phyloP scores from a whole-genome alignment of 148 eudicot species.

The Rheum nobile region DNA sequence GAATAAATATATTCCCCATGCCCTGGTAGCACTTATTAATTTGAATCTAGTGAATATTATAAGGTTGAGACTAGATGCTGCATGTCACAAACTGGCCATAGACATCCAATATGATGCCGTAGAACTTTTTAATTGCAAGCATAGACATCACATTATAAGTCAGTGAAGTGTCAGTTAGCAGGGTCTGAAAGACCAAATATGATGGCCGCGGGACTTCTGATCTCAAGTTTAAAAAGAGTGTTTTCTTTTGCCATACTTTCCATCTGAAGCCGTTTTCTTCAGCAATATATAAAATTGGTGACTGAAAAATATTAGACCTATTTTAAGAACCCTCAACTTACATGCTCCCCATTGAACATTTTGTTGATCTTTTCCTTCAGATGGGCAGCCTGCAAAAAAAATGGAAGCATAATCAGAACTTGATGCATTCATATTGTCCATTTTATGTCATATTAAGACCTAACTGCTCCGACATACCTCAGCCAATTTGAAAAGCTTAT shows the following conservation, averaged over 20 bases:
- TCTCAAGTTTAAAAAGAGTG: background rate
- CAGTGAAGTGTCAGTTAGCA: background rate
- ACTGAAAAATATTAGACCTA: background rate
- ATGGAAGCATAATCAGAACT: conserved; percentile 6
- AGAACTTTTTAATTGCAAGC: background rate
- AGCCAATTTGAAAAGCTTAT: conserved; percentile 66
- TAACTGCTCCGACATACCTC: conserved; percentile 38
- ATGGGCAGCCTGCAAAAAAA: conserved; percentile 59
- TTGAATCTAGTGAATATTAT: background rate
- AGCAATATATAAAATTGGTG: background rate
- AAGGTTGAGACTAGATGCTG: background rate
- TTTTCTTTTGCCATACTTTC: background rate
- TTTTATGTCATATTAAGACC: background rate
- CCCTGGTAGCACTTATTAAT: background rate
- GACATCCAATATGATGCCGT: too few species aligned
- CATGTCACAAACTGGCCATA: background rate
- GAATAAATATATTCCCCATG: background rate
- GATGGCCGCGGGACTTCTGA: background rate
- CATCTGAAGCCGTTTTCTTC: background rate
- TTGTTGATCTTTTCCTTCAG: conserved; percentile 66
- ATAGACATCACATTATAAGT: background rate
- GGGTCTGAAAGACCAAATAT: background rate
- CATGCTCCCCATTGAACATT: conserved; percentile 78
- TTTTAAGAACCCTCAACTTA: conserved; percentile 13
- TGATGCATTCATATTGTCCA: background rate